A percentile compares a stretch with the other conserved stretches of the same genome.
Conservation (phyloP, 805 yeast genomes). For the Wickerhamiella azymoides region DNA sequence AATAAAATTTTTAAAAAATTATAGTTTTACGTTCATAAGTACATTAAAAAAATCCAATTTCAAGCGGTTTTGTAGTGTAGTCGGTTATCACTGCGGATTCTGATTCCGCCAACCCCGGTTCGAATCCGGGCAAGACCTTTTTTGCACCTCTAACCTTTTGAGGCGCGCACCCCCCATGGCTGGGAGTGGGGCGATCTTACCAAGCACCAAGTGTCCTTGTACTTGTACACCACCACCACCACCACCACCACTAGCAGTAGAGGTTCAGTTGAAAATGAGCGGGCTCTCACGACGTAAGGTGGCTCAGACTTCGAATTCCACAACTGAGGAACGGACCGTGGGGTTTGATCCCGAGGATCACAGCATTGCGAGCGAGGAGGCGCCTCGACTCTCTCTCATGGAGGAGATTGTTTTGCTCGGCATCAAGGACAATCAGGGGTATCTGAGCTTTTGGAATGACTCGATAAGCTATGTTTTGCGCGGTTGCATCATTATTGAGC, state of each 20-base stretch:
- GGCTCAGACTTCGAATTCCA: background rate
- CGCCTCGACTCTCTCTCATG: slow-evolving; percentile 79
- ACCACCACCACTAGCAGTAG: too few species aligned
- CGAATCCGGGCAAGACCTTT: slow-evolving; percentile 20
- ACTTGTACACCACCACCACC: too few species aligned
- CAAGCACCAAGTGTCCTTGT: too few species aligned
- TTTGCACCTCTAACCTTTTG: too few species aligned
- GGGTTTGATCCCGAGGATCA: slow-evolving; percentile 61
- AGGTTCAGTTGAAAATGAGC: background rate
- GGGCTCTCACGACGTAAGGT: background rate
- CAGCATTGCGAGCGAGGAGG: slow-evolving; percentile 28
- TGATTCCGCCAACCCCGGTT: slow-evolving; percentile 29
- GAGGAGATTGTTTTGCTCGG: slow-evolving; percentile 93
- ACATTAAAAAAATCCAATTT: too few species aligned
- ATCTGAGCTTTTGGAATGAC: slow-evolving; percentile 95
- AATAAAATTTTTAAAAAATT: too few species aligned
- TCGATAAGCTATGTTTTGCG: slow-evolving; percentile 90
- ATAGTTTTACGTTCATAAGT: too few species aligned
- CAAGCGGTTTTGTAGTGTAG: slow-evolving; percentile 25
- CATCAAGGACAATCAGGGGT: slow-evolving; percentile 89
- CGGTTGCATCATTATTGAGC: slow-evolving; percentile 83
- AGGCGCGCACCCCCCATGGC: too few species aligned
- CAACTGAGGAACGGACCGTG: slow-evolving; percentile 16
- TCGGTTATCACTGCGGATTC: slow-evolving; percentile 25
- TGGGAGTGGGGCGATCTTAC: too few species aligned